Evolutionary conservation across 148 eudicot species (phyloP).

Genomic region (Spergularia bocconei): DNA sequence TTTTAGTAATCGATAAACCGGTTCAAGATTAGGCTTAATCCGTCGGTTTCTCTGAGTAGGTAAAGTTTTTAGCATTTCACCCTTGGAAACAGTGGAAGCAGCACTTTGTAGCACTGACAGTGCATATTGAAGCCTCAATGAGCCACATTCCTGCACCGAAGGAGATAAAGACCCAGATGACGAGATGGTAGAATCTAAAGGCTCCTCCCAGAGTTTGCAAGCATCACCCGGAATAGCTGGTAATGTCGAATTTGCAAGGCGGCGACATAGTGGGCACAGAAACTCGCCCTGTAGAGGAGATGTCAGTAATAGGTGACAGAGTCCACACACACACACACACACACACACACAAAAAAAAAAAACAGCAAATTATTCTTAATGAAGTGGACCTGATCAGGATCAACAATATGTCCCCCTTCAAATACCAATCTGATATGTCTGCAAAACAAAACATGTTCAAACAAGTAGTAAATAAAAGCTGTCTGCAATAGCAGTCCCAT

Average conservation of each 20-base stretch:
- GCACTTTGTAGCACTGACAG: conserved; percentile 58
- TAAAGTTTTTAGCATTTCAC: conserved; percentile 45
- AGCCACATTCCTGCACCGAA: conserved; percentile 23
- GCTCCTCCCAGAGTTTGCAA: conserved; percentile 33
- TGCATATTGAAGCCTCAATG: conserved; percentile 48
- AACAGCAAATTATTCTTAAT: conserved; percentile 6
- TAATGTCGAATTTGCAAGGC: conserved; percentile 79
- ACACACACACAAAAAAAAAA: conserved; percentile 7
- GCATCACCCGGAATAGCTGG: conserved; percentile 57
- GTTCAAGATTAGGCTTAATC: conserved; percentile 53
- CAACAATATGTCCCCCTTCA: conserved; percentile 89
- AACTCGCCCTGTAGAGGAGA: conserved; percentile 73
- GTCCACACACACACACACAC: too few species aligned
- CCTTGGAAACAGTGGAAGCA: conserved; percentile 55
- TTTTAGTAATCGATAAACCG: conserved; percentile 49
- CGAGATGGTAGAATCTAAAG: conserved; percentile 19
- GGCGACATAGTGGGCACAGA: conserved; percentile 95
- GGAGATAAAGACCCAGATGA: conserved; percentile 27
- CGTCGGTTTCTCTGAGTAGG: conserved; percentile 43
- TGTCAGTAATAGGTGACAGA: conserved; percentile 13
- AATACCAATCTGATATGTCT: conserved; percentile 63
- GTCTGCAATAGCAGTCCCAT: neutral
- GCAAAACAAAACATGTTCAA: conserved; percentile 20
- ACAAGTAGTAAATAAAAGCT: neutral
- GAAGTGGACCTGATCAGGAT: conserved; percentile 79